Evolutionary conservation across 768 basidiomycete species (phyloP).

Genomic region (Fomitopsis serialis): DNA sequence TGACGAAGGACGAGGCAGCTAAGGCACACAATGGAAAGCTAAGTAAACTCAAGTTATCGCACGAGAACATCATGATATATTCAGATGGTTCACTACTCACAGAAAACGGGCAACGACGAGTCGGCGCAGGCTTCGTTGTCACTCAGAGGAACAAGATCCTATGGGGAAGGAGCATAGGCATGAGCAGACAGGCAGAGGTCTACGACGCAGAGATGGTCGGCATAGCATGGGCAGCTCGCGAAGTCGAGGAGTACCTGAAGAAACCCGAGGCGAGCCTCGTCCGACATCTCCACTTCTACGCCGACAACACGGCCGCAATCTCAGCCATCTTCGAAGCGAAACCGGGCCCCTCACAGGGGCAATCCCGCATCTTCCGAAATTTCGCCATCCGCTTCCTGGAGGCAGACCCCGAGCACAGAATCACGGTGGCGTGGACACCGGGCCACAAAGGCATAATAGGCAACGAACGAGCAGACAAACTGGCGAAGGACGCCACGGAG

Average conservation of each 20-base stretch:
- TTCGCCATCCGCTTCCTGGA: not conserved
- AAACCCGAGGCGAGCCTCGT: not conserved
- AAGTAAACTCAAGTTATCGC: no score
- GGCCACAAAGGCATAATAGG: slow-evolving; percentile 22
- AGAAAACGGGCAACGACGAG: not conserved
- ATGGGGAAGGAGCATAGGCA: not conserved
- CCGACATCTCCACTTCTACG: slow-evolving; percentile 5
- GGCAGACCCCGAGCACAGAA: not conserved
- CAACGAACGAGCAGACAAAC: slow-evolving; percentile 20
- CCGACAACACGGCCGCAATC: slow-evolving; percentile 11
- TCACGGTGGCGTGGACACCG: slow-evolving; percentile 17
- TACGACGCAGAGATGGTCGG: slow-evolving; percentile 11
- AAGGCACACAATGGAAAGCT: not conserved
- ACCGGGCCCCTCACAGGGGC: slow-evolving; percentile 1
- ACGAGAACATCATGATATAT: slow-evolving; percentile 1
- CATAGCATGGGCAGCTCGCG: not conserved
- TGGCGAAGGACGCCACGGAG: slow-evolving; percentile 18
- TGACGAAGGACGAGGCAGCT: not conserved
- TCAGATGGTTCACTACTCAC: slow-evolving; percentile 11
- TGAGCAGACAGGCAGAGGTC: slow-evolving; percentile 6
- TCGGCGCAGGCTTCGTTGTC: slow-evolving; percentile 8
- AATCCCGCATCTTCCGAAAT: not conserved
- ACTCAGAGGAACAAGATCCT: not conserved
- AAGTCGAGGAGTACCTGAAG: not conserved
- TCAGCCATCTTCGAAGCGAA: not conserved